Conservation (phyloP, 2,329 filamentous ascomycete genomes). For the Trichoderma sp. region DNA sequence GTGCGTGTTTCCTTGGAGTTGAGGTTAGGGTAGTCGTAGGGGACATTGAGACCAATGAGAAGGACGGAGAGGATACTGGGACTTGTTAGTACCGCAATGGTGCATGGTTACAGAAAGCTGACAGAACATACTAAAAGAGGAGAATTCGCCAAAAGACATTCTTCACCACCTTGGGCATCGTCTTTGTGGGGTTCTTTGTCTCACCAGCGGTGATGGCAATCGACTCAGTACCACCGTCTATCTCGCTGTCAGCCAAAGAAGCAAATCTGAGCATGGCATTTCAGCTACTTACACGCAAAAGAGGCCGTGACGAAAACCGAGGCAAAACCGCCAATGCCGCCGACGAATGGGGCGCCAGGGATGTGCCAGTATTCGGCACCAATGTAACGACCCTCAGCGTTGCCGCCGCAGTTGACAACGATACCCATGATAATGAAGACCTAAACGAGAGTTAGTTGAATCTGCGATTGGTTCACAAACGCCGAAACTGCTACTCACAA, state of each 20-base stretch:
- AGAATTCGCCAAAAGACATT: conserved; percentile 65
- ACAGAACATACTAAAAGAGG: conserved; percentile 43
- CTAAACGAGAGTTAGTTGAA: conserved; percentile 17
- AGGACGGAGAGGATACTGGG: conserved; percentile 39
- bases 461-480: conserved; percentile 36
- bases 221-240: conserved; percentile 55
- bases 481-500: conserved; percentile 42
- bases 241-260: background rate
- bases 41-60: conserved; percentile 56
- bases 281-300: conserved; percentile 52
- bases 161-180: conserved; percentile 60
- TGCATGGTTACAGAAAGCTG: background rate
- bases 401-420: conserved; percentile 52
- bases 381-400: conserved; percentile 52
- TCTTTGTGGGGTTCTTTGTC: conserved; percentile 60
- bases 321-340: conserved; percentile 63
- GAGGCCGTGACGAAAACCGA: conserved; percentile 54
- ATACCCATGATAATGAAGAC: conserved; percentile 64
- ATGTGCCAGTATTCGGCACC: conserved; percentile 58
- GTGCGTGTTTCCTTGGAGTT: conserved; percentile 35
- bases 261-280: background rate
- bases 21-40: conserved; percentile 47
- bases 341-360: conserved; percentile 62
- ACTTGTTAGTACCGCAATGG: background rate
- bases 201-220: conserved; percentile 67